Evolutionary conservation across 2,329 filamentous ascomycete genomes (phyloP).

Genomic region (Cryphonectria carpinicola): DNA sequence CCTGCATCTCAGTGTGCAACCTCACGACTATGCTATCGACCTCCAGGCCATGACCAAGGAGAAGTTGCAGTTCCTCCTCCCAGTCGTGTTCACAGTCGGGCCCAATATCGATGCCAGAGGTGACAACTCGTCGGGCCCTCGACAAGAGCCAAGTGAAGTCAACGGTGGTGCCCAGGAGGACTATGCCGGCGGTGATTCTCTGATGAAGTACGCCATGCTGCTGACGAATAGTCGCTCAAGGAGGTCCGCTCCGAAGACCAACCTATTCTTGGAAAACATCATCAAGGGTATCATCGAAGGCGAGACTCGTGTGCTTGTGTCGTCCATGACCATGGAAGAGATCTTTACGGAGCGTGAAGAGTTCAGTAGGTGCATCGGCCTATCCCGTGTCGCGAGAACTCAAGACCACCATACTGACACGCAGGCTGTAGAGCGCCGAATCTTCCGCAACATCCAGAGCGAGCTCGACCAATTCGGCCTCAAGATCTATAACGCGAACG

Average conservation of each 20-base stretch:
- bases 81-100: constrained; percentile 84
- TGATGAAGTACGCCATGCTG: constrained; percentile 83
- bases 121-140: constrained; percentile 41
- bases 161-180: constrained; percentile 46
- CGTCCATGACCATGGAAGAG: constrained; percentile 91
- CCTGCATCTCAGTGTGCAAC: constrained; percentile 61
- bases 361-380: constrained; percentile 31
- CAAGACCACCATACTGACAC: neutral
- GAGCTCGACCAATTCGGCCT: constrained; percentile 83
- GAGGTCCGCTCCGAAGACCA: constrained; percentile 40
- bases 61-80: constrained; percentile 81
- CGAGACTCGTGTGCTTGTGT: constrained; percentile 81
- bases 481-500: constrained; percentile 72
- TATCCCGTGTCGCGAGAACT: neutral
- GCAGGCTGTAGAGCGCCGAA: constrained; percentile 57
- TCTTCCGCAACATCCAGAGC: constrained; percentile 75
- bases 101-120: constrained; percentile 70
- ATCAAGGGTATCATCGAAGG: constrained; percentile 91
- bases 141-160: constrained; percentile 23
- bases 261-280: constrained; percentile 76
- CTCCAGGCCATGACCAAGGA: constrained; percentile 89
- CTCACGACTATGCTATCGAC: constrained; percentile 81
- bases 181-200: constrained; percentile 59
- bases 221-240: constrained; percentile 63
- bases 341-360: constrained; percentile 52